A percentile compares a stretch with the other conserved stretches of the same genome.
Conservation (phyloP, 192 early-diverging fungal genomes). For the Backusella parvicylindrica region DNA sequence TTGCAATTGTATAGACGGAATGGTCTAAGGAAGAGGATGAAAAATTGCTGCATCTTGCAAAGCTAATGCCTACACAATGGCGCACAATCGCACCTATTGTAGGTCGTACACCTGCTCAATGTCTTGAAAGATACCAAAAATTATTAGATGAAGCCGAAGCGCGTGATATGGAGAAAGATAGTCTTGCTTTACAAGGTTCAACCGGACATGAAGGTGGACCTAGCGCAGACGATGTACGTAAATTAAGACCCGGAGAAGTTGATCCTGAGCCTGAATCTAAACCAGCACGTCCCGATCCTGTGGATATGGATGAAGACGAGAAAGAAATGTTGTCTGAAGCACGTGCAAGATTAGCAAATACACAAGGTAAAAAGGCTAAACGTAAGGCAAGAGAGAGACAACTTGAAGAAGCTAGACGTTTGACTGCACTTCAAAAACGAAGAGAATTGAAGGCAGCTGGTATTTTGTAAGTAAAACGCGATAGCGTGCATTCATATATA, state of each 20-base stretch:
- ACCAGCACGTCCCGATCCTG: constrained; percentile 96
- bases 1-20: constrained; percentile 61
- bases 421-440: constrained; percentile 88
- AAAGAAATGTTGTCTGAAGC: constrained; percentile 99
- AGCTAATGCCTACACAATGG: constrained; percentile 99
- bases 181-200: constrained; percentile 61
- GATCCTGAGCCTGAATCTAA: constrained; percentile 97
- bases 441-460: constrained; percentile 97
- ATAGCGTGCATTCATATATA: background rate
- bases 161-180: constrained; percentile 58
- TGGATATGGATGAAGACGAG: constrained; percentile 99
- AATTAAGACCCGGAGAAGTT: constrained; percentile 91
- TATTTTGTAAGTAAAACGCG: constrained; percentile 60
- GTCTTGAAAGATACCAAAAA: constrained; percentile 92
- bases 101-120: constrained; percentile 93
- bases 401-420: constrained; percentile 90
- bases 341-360: constrained; percentile 96
- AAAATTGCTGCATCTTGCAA: constrained; percentile 93
- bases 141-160: constrained; percentile 96
- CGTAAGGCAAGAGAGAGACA: constrained; percentile 98
- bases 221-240: constrained; percentile 80
- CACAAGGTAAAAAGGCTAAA: constrained; percentile 99
- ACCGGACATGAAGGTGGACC: constrained; percentile 67
- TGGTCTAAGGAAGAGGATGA: constrained; percentile 99
- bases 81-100: constrained; percentile 98